Evolutionary conservation across 2,329 filamentous ascomycete genomes (phyloP), one percentile per base, ranked within the genome.

Genomic region (Alternaria ethzedia): DNA sequence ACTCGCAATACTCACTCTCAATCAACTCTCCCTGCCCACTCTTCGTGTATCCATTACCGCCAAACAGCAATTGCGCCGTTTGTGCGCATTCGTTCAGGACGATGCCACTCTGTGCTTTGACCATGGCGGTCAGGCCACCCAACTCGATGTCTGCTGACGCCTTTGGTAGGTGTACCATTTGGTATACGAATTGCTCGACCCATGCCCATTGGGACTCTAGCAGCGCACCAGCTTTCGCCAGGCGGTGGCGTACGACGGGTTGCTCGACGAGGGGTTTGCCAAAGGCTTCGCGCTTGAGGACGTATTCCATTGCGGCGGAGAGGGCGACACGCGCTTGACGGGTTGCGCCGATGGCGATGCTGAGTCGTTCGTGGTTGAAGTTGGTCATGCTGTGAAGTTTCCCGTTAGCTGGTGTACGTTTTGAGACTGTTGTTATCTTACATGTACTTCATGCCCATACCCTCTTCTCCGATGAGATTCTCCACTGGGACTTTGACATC

Each of bases 351-450:
- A 93, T 86, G 1, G 88, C 84, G 66, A 93, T 91, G 15, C 84
- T 85, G 11, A 93, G 82, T 0, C 91, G 86, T 78, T 94, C 91
- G 77, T 93, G 90, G 81, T 93, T 93, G 85, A 93, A 93, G 80
- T 93, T 92, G 57, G 87, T 90, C 89, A 91, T 92, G 59, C 68
- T 70, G 43, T 49, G 11, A 21, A 4, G 11, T 11, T 25, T 21
- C 3, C 12, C 8, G 23, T 62, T 45, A 62, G 59, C 49, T 20
- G 3, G 26, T 9, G 10, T 36, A 36, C 15, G 9, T 36, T 4
- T 36, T 36, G 32, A 36, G 15, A 36, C 32, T 10, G 8, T 36
- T 3, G 32, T 36, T 36, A 36, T 15, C 66, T 54, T 68, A 70
- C 72, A 91, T 87, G 73, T 91, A 91, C 62, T 83, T 85, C 90